A percentile compares a stretch with the other conserved stretches of the same genome.
phyloP scores from a whole-genome alignment of 768 basidiomycete genomes.

The Tricholoma terreum region DNA sequence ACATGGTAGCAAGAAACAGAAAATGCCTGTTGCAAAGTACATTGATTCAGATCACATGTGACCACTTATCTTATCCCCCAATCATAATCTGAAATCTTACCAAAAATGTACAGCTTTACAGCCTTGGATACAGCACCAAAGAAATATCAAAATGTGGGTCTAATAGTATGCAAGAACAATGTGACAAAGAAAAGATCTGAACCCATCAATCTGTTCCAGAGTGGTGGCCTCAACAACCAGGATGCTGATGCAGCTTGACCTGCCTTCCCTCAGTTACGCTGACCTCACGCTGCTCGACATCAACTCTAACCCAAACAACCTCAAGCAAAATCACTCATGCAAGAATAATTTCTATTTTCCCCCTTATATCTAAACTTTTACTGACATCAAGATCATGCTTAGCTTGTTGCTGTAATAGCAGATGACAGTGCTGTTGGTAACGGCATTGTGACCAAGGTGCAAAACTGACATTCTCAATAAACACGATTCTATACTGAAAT shows the following conservation, averaged over 20 bases:
- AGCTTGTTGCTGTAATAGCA: no score
- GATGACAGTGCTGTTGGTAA: no score
- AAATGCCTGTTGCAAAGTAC: neutral
- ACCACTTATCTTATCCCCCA: neutral
- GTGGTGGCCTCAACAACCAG: constrained; percentile 17
- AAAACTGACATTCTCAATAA: no score
- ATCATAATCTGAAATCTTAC: neutral
- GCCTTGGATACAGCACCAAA: neutral
- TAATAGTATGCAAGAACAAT: neutral
- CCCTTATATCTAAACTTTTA: no score
- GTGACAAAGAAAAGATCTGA: constrained; percentile 5
- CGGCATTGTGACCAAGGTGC: no score
- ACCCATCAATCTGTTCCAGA: neutral
- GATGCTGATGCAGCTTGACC: constrained; percentile 12
- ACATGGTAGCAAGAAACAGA: neutral
- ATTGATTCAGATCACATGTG: neutral
- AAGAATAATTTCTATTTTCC: no score
- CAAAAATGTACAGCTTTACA: constrained; percentile 1
- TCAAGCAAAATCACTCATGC: no score
- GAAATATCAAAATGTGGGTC: constrained; percentile 2
- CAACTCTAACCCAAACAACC: no score
- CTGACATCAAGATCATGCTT: no score
- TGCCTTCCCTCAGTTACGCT: neutral
- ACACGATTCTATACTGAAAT: no score
- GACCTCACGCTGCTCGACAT: no score